Evolutionary conservation across 208 protist species (phyloP).

Genomic region (Acanthamoeba polyphaga): DNA sequence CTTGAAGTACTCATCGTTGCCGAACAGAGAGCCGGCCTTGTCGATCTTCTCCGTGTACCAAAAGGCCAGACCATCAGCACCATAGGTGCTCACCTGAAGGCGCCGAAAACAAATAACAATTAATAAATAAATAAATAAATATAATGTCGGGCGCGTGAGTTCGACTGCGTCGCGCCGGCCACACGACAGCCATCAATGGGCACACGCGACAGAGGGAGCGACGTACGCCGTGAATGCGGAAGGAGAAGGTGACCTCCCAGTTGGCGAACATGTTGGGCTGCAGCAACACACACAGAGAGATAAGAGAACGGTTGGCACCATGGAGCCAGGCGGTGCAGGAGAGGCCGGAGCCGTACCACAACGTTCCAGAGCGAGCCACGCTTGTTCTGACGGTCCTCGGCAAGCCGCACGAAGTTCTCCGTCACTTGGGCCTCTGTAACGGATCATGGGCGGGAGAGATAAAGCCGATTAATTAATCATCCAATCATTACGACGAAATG

Average conservation of each 20-base stretch:
- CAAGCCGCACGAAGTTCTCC: slow-evolving; percentile 36
- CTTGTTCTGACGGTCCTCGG: slow-evolving; percentile 46
- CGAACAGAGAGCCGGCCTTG: slow-evolving; percentile 9
- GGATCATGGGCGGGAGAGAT: background rate
- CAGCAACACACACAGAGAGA: background rate
- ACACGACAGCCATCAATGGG: background rate
- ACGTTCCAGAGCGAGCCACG: slow-evolving; percentile 40
- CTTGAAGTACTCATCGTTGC: slow-evolving; percentile 42
- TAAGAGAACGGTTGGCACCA: background rate
- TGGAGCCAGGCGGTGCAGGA: background rate
- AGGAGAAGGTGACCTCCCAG: slow-evolving; percentile 22
- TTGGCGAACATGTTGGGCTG: slow-evolving; percentile 61
- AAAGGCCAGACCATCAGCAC: slow-evolving; percentile 40
- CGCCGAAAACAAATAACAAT: too few relatives aligned
- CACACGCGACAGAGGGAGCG: background rate
- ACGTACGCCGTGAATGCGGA: slow-evolving; percentile 46
- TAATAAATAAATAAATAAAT: background rate
- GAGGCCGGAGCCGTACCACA: background rate
- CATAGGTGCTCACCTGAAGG: slow-evolving; percentile 21
- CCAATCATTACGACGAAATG: too few relatives aligned
- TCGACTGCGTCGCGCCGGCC: too few relatives aligned
- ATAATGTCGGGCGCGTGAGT: background rate
- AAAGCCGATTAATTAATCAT: background rate
- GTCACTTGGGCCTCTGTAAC: slow-evolving; percentile 21
- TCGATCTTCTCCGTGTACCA: slow-evolving; percentile 45